Evolutionary conservation across 257 asterid species (phyloP).

Genomic region (Solanum pinnatisectum): DNA sequence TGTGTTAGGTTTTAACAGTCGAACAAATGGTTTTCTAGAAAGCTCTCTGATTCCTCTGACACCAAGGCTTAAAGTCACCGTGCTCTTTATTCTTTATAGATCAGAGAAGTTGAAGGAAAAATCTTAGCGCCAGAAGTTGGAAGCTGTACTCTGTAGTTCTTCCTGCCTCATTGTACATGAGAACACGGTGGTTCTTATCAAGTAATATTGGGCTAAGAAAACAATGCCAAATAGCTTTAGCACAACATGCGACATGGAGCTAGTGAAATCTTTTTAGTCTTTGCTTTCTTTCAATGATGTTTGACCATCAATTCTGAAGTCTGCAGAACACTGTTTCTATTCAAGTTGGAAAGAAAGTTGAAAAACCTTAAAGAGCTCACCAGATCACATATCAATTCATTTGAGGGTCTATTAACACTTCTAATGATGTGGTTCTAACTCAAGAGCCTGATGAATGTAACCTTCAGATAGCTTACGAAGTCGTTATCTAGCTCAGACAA

Average conservation of each 20-base stretch:
- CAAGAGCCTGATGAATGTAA: not conserved
- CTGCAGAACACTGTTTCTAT: not conserved
- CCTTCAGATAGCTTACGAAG: not conserved
- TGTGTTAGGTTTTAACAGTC: not conserved
- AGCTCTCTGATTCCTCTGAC: not conserved
- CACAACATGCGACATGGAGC: not conserved
- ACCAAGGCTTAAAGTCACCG: not conserved
- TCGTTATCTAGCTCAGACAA: not conserved
- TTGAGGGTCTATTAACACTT: not conserved
- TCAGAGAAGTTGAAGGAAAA: not conserved
- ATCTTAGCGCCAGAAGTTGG: not conserved
- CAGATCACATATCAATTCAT: not conserved
- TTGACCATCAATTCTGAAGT: not conserved
- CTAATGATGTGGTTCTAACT: not conserved
- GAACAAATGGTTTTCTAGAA: not conserved
- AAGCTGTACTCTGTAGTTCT: not conserved
- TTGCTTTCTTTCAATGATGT: not conserved
- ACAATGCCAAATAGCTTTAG: not conserved
- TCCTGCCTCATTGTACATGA: not conserved
- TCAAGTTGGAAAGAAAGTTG: not conserved
- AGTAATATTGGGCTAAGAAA: not conserved
- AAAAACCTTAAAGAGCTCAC: not conserved
- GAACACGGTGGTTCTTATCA: not conserved
- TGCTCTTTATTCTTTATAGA: not conserved
- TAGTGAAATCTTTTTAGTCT: not conserved